Percentiles rank a stretch among this genome's conserved stretches.
phyloP scores from a whole-genome alignment of 1,284 basidiomycete species.

The Vanrija humicola region DNA sequence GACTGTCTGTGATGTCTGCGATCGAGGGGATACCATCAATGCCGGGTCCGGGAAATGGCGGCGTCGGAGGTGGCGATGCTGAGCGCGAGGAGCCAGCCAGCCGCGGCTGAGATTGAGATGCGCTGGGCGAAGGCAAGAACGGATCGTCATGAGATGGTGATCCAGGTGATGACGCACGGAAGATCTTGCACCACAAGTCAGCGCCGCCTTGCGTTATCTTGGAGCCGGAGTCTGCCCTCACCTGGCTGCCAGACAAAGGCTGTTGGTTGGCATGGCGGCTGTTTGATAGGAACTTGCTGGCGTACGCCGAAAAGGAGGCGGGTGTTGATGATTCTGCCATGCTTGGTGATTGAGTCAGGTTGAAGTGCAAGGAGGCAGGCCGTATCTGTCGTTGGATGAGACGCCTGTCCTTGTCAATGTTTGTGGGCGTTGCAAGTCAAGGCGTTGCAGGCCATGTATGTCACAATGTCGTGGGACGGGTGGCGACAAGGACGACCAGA shows the following conservation, averaged over 20 bases:
- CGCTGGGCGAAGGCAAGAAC: slow-evolving; percentile 37
- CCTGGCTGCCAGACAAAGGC: slow-evolving; percentile 20
- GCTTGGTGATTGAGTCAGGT: too few species aligned
- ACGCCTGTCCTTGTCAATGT: too few species aligned
- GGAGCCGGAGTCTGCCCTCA: slow-evolving; percentile 12
- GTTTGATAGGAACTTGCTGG: slow-evolving; percentile 37
- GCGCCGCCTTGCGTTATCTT: neutral
- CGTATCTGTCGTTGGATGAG: too few species aligned
- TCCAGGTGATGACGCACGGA: slow-evolving; percentile 34
- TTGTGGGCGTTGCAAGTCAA: too few species aligned
- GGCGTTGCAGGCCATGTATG: too few species aligned
- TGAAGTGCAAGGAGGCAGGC: too few species aligned
- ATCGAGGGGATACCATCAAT: slow-evolving; percentile 41
- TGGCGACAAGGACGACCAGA: too few species aligned
- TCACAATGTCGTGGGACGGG: too few species aligned
- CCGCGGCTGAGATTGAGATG: slow-evolving; percentile 29
- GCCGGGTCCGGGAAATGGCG: slow-evolving; percentile 41
- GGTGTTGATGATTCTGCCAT: slow-evolving; percentile 3
- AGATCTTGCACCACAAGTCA: slow-evolving; percentile 24
- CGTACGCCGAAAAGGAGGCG: slow-evolving; percentile 39
- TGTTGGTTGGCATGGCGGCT: slow-evolving; percentile 4
- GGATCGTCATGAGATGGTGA: slow-evolving; percentile 39
- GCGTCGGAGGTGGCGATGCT: slow-evolving; percentile 29
- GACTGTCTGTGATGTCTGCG: slow-evolving; percentile 16
- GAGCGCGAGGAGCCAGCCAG: slow-evolving; percentile 27